These are phyloP conservation scores for Leavenworthia alabamica DNA, from an alignment of 345 rosid species.

Conservation along the genomic window DNA sequence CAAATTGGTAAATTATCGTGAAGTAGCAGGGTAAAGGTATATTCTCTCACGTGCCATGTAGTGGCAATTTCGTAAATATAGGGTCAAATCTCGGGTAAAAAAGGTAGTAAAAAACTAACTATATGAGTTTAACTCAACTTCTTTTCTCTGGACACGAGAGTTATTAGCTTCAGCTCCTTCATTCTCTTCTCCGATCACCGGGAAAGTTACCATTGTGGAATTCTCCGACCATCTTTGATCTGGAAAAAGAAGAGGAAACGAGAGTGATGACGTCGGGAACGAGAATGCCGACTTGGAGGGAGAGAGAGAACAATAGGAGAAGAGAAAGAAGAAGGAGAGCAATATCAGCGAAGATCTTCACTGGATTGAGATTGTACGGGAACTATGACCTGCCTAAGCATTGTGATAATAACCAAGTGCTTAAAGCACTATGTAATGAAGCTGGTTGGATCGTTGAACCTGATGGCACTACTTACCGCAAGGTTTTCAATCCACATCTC, in stretches of 20 bases:
- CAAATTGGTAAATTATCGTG: background rate
- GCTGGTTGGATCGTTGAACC: constrained; percentile 87
- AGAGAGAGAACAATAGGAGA: constrained; percentile 82
- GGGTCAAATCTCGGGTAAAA: constrained; percentile 23
- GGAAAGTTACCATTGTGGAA: background rate
- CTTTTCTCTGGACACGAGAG: constrained; percentile 1
- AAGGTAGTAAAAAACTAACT: background rate
- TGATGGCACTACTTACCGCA: constrained; percentile 84
- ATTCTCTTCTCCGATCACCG: constrained; percentile 13
- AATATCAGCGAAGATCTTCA: constrained; percentile 73
- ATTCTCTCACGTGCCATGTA: constrained; percentile 29
- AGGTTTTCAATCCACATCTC: constrained; percentile 45
- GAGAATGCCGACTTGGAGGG: constrained; percentile 80
- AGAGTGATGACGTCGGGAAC: constrained; percentile 64
- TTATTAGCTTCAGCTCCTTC: constrained; percentile 23
- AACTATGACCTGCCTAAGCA: constrained; percentile 86
- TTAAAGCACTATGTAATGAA: constrained; percentile 77
- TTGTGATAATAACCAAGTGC: constrained; percentile 87
- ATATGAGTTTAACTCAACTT: constrained; percentile 1
- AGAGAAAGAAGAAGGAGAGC: constrained; percentile 86
- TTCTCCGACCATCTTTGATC: constrained; percentile 5
- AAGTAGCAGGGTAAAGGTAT: background rate
- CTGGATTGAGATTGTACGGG: constrained; percentile 77
- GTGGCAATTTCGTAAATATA: constrained; percentile 22
- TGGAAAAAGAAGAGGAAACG: background rate